These are phyloP conservation scores for Lactarius quietus DNA, from an alignment of 768 basidiomycete species.

Conservation along the genomic window DNA sequence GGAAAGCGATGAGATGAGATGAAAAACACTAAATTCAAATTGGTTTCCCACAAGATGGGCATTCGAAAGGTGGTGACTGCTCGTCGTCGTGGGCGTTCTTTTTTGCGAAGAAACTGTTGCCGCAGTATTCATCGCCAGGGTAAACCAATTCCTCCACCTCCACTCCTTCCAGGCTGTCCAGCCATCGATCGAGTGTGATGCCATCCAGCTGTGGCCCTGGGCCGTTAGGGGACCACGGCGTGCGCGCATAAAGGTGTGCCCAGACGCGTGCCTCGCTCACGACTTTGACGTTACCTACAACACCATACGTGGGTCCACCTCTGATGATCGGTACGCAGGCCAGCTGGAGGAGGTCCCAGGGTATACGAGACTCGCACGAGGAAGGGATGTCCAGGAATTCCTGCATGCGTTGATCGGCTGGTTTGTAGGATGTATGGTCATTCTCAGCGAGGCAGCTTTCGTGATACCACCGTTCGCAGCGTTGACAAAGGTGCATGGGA, in stretches of 20 bases:
- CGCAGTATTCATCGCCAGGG: constrained; percentile 11
- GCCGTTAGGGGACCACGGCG: background rate
- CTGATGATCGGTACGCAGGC: constrained; percentile 10
- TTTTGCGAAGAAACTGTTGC: background rate
- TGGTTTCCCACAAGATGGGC: constrained; percentile 4
- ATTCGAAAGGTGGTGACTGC: background rate
- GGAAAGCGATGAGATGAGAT: background rate
- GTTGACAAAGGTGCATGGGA: constrained; percentile 13
- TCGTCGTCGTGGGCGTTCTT: background rate
- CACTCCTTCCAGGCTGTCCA: constrained; percentile 13
- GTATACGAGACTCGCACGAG: background rate
- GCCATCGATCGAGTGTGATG: constrained; percentile 16
- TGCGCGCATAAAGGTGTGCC: constrained; percentile 1
- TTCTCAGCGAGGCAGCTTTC: constrained; percentile 1
- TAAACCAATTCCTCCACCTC: constrained; percentile 21
- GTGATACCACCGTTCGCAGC: constrained; percentile 15
- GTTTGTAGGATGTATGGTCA: background rate
- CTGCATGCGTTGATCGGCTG: background rate
- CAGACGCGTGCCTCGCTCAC: constrained; percentile 17
- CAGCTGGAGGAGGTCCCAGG: constrained; percentile 7
- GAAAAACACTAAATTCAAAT: background rate
- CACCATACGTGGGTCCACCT: constrained; percentile 7
- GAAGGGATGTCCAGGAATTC: background rate
- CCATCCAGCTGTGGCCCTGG: background rate
- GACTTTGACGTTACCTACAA: constrained; percentile 12